Evolutionary conservation across 176 grass and related monocot genomes (phyloP).

Genomic region (Chrysopogon serrulatus): DNA sequence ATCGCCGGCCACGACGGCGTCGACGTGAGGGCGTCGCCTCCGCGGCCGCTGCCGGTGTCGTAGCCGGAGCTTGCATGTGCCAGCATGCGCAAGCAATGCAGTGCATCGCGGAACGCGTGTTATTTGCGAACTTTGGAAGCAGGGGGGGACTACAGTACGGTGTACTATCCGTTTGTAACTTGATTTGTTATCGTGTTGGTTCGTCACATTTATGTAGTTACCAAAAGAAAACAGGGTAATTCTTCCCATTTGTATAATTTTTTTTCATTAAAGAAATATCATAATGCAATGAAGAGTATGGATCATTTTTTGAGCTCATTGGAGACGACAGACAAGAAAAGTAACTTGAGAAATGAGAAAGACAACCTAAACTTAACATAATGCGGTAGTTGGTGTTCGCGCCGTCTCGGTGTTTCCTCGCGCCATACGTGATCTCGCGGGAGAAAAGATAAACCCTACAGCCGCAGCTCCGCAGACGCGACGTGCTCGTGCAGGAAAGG

Average conservation of each 20-base stretch:
- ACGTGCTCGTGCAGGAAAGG: no score
- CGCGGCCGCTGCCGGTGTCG: not conserved
- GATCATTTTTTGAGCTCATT: no score
- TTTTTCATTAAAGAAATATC: not conserved
- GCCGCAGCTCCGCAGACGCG: no score
- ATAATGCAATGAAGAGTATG: no score
- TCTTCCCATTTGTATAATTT: not conserved
- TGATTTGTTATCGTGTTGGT: not conserved
- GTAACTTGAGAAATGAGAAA: no score
- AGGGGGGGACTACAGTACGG: not conserved
- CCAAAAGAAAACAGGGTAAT: not conserved
- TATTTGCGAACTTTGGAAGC: not conserved
- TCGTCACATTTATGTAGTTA: not conserved
- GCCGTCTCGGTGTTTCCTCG: no score
- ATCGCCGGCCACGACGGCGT: slow-evolving; percentile 43
- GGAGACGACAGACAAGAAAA: no score
- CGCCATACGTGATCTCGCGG: no score
- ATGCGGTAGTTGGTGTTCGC: no score
- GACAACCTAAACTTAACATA: no score
- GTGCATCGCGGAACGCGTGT: not conserved
- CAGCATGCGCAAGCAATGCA: not conserved
- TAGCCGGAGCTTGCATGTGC: not conserved
- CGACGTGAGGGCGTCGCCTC: not conserved
- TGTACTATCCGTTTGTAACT: not conserved
- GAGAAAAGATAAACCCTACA: no score